A percentile compares a stretch with the other conserved stretches of the same genome.
phyloP scores from a whole-genome alignment of 805 yeast genomes.

The Ogataea allantospora region DNA sequence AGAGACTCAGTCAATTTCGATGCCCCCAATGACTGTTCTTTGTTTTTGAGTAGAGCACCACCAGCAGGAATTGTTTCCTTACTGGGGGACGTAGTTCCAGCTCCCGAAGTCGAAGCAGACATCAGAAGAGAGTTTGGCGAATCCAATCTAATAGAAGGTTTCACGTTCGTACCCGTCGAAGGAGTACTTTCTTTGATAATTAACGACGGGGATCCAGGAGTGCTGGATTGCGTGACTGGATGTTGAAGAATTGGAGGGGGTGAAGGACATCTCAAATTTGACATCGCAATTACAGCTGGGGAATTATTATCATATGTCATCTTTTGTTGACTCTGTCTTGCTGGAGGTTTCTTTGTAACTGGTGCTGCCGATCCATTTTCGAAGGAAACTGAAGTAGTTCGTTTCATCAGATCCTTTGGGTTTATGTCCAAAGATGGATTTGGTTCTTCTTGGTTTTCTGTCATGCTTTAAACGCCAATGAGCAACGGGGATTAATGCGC shows the following conservation, averaged over 20 bases:
- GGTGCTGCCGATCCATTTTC: constrained; percentile 17
- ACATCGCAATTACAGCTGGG: constrained; percentile 56
- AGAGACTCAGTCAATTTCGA: constrained; percentile 30
- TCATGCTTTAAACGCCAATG: constrained; percentile 6
- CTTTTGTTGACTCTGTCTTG: constrained; percentile 16
- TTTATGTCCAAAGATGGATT: background rate
- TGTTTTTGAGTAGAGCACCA: constrained; percentile 33
- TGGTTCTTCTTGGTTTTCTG: constrained; percentile 4
- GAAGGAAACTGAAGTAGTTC: constrained; percentile 18
- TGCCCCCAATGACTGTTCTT: constrained; percentile 9
- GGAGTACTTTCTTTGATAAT: constrained; percentile 1
- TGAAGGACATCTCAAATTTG: constrained; percentile 62
- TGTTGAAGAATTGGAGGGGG: constrained; percentile 66
- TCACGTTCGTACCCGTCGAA: background rate
- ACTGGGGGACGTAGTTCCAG: constrained; percentile 6
- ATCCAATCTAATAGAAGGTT: constrained; percentile 4
- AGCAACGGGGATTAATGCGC: constrained; percentile 3
- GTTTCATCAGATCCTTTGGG: constrained; percentile 2
- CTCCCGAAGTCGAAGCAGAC: constrained; percentile 1
- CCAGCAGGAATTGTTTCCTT: constrained; percentile 25
- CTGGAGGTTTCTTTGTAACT: constrained; percentile 21
- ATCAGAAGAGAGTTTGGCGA: constrained; percentile 4
- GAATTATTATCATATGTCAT: constrained; percentile 26
- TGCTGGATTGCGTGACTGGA: constrained; percentile 24
- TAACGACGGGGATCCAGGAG: constrained; percentile 11